phyloP scores from a whole-genome alignment of 441 rosid species.

The Populus hybrid region DNA sequence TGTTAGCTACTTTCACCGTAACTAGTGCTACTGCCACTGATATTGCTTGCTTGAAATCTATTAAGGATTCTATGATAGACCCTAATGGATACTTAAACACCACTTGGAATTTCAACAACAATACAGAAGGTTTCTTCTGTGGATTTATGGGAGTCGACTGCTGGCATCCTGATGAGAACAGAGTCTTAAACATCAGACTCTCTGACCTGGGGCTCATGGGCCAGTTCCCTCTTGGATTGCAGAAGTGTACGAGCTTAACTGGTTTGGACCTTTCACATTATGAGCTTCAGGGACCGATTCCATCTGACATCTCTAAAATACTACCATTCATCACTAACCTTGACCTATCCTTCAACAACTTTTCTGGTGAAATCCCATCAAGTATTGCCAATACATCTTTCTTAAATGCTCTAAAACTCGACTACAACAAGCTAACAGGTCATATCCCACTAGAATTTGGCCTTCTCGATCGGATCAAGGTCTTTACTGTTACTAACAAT shows the following conservation, averaged over 20 bases:
- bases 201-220: slow-evolving; percentile 32
- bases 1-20: background rate
- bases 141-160: slow-evolving; percentile 27
- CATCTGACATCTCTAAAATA: slow-evolving; percentile 15
- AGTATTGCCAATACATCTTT: background rate
- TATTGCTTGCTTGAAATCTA: slow-evolving; percentile 15
- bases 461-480: too few relatives aligned
- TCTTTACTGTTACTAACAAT: too few relatives aligned
- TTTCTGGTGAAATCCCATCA: slow-evolving; percentile 16
- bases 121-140: slow-evolving; percentile 25
- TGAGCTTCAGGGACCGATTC: slow-evolving; percentile 33
- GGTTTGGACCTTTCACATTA: slow-evolving; percentile 32
- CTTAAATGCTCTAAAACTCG: slow-evolving; percentile 22
- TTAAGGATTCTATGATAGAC: slow-evolving; percentile 17
- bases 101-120: slow-evolving; percentile 28
- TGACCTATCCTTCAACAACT: slow-evolving; percentile 19
- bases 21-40: background rate
- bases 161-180: slow-evolving; percentile 23
- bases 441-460: too few relatives aligned
- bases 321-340: slow-evolving; percentile 12
- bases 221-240: slow-evolving; percentile 36
- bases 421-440: slow-evolving; percentile 22
- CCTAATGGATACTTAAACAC: slow-evolving; percentile 8
- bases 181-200: slow-evolving; percentile 1
- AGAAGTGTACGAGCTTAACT: slow-evolving; percentile 25